These are phyloP conservation scores for Mucor plumbeus DNA, from an alignment of 371 early-diverging fungal species.

Conservation along the genomic window DNA sequence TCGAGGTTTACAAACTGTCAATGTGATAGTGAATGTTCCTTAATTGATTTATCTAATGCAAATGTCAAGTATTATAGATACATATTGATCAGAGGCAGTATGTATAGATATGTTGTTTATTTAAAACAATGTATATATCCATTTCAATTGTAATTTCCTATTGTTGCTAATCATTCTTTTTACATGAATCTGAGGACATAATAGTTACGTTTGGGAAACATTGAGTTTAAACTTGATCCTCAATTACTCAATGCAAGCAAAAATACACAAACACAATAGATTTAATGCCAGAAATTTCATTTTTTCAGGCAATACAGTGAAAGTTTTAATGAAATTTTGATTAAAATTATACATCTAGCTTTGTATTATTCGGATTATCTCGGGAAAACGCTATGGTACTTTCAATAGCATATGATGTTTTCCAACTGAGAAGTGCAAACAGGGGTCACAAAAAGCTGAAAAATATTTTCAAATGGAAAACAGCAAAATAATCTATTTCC, in stretches of 20 bases:
- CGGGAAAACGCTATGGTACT: neutral
- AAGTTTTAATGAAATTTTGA: neutral
- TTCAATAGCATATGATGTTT: neutral
- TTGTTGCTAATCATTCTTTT: no score
- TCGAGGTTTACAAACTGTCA: no score
- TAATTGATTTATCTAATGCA: no score
- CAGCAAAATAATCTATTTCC: neutral
- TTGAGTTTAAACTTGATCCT: neutral
- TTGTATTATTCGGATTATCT: neutral
- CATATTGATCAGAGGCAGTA: no score
- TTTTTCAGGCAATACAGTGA: neutral
- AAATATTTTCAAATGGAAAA: slow-evolving; percentile 3
- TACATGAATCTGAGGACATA: no score
- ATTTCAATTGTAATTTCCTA: no score
- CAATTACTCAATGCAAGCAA: neutral
- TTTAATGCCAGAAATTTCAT: neutral
- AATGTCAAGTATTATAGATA: no score
- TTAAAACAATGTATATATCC: no score
- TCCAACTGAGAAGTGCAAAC: neutral
- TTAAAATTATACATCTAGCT: neutral
- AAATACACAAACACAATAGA: neutral
- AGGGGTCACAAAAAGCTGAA: neutral
- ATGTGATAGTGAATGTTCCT: no score
- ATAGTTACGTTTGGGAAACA: neutral
- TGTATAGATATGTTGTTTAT: no score